Evolutionary conservation across 768 basidiomycete species (phyloP), one percentile per base, ranked within the genome.

Genomic region (Lentinula detonsa): DNA sequence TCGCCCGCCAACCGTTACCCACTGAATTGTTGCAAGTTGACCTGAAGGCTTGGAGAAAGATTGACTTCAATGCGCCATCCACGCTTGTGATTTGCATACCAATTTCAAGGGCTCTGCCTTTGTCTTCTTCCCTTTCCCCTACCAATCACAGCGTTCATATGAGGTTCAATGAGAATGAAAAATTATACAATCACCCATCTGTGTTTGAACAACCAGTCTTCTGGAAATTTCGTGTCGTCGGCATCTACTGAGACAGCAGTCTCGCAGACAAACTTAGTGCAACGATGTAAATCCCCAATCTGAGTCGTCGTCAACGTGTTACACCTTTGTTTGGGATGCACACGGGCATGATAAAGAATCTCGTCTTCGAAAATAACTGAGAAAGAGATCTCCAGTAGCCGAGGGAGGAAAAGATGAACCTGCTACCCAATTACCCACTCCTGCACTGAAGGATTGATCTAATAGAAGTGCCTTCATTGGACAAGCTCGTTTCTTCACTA

Each of bases 351-450:
- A 69, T 90, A 91, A 42, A 92, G 70, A 50, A 91, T 83, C 72
- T 90, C 87, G 68, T 89, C 86, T 85, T 15, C 16, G 21, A 9
- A 52, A n/a, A 28, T 42, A 33, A 23, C 8, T 39, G 1, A 21
- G 37, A 11, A 9, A 21, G 18, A 23, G 5, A 40, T 33, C 35
- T 8, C 4, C 1, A n/a, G 21, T 7, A 39, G 21, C 39, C 11
- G 6, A 39, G 15, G 50, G 59, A 62, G 45, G 56, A 51, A 37
- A 10, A 37, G 67, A 71, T 67, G 46, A 64, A 84, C 88, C 88
- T 66, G 90, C 90, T 18, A 92, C 83, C 86, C 90, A 92, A 69
- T 92, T 93, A 3, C 91, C 88, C 9, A 93, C 82, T 1, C 91
- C 91, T 10, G 90, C 89, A 63, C 83, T 88, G 74, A 92, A 91